Conservation (phyloP, 768 basidiomycete genomes). For the Suillus luteus region DNA sequence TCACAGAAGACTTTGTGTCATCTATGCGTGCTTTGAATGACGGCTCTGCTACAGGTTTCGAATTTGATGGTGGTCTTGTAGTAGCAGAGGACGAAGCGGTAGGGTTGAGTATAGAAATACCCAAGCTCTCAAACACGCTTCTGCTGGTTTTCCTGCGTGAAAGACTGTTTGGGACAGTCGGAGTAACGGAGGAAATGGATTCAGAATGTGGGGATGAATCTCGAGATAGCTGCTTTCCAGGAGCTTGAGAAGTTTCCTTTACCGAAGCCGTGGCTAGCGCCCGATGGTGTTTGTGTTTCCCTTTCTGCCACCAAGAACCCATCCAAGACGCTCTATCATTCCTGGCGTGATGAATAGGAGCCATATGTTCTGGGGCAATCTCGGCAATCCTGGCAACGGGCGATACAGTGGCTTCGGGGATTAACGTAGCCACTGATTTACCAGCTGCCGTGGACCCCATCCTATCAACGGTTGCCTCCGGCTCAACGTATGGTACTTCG, state of each 20-base stretch:
- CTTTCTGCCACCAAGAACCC: conserved; percentile 71
- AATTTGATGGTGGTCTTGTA: conserved; percentile 26
- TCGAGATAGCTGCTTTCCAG: conserved; percentile 23
- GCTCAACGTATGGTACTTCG: neutral
- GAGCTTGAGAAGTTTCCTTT: conserved; percentile 23
- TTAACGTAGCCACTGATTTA: conserved; percentile 3
- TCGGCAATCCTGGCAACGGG: conserved; percentile 13
- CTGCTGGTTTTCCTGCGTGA: conserved; percentile 49
- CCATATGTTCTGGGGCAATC: conserved; percentile 10
- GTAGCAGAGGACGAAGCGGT: conserved; percentile 30
- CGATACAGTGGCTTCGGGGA: conserved; percentile 6
- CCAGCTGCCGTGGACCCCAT: conserved; percentile 7
- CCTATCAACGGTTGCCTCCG: neutral
- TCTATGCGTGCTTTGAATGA: conserved; percentile 12
- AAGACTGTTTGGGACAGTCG: conserved; percentile 15
- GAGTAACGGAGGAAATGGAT: conserved; percentile 12
- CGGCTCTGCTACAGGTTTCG: neutral
- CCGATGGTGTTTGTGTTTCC: conserved; percentile 38
- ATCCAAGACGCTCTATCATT: conserved; percentile 57
- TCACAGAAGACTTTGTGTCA: conserved; percentile 17
- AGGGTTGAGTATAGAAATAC: conserved; percentile 67
- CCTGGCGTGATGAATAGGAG: conserved; percentile 21
- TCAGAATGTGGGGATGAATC: conserved; percentile 26
- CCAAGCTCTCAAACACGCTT: conserved; percentile 73
- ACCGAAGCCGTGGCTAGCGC: conserved; percentile 20